These are phyloP conservation scores for Salix purpurea DNA, from an alignment of 345 rosid genomes.

Conservation along the genomic window DNA sequence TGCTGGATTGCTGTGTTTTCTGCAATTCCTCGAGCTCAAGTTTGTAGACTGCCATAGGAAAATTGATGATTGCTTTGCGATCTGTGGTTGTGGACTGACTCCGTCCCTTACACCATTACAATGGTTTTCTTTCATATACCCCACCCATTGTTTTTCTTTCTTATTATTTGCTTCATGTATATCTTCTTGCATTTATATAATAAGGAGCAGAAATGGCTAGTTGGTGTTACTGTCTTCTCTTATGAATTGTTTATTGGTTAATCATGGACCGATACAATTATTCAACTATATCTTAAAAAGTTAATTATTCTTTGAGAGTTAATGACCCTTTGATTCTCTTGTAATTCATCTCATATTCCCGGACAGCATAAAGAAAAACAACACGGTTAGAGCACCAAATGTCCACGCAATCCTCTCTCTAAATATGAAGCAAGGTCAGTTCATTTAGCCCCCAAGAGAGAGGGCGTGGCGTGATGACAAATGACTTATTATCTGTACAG, in stretches of 20 bases:
- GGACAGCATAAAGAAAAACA: background rate
- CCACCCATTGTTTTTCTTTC: background rate
- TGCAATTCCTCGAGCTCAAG: constrained; percentile 45
- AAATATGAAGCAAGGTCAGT: background rate
- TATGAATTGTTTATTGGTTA: background rate
- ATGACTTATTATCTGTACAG: no score
- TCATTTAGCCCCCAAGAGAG: background rate
- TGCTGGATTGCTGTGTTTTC: constrained; percentile 57
- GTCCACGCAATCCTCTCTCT: background rate
- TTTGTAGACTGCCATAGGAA: constrained; percentile 13
- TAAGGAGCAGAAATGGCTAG: background rate
- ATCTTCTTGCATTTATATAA: background rate
- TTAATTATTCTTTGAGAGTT: background rate
- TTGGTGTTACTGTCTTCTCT: background rate
- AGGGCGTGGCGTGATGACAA: no score
- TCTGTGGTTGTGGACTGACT: constrained; percentile 13
- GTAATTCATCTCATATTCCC: background rate
- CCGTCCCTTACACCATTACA: constrained; percentile 1
- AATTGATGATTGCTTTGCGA: background rate
- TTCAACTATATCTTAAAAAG: background rate
- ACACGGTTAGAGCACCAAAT: background rate
- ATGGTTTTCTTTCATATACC: background rate
- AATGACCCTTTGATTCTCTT: background rate
- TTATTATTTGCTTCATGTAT: background rate
- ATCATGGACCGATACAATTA: background rate